Evolutionary conservation across 2,329 filamentous ascomycete genomes (phyloP).

Genomic region (Epichloe baconii): DNA sequence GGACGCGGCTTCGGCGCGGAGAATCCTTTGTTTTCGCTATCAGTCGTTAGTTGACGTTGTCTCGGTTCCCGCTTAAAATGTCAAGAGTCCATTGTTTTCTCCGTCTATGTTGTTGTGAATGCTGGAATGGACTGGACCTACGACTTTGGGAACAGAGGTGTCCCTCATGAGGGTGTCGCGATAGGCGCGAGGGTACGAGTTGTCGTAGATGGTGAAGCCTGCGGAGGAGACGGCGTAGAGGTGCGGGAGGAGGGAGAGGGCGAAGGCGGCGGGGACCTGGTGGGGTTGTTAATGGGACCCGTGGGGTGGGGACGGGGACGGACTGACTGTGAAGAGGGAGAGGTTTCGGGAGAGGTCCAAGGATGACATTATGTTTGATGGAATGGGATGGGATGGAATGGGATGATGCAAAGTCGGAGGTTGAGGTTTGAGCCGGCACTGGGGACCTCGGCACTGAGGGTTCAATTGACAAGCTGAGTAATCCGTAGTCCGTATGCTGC

Average conservation of each 20-base stretch:
- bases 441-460: too few relatives aligned
- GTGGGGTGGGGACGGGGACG: too few relatives aligned
- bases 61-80: too few relatives aligned
- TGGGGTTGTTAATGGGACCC: too few relatives aligned
- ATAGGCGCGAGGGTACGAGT: conserved; percentile 24
- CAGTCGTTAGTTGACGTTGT: background rate
- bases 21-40: conserved; percentile 39
- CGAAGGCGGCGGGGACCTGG: conserved; percentile 23
- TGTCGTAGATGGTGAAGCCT: conserved; percentile 22
- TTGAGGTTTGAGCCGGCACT: too few relatives aligned
- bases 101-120: too few relatives aligned
- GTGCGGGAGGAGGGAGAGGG: conserved; percentile 3
- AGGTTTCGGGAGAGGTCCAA: conserved; percentile 2
- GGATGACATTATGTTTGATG: background rate
- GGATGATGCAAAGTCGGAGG: too few relatives aligned
- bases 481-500: too few relatives aligned
- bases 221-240: conserved; percentile 1
- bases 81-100: too few relatives aligned
- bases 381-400: too few relatives aligned
- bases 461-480: too few relatives aligned
- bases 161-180: conserved; percentile 19
- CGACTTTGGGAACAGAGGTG: conserved; percentile 17
- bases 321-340: conserved; percentile 7
- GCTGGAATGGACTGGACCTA: conserved; percentile 7
- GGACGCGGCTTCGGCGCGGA: conserved; percentile 38